Base-by-base conservation (phyloP, 2,329 filamentous ascomycete genomes). In the Rhynchosporium secalis region DNA sequence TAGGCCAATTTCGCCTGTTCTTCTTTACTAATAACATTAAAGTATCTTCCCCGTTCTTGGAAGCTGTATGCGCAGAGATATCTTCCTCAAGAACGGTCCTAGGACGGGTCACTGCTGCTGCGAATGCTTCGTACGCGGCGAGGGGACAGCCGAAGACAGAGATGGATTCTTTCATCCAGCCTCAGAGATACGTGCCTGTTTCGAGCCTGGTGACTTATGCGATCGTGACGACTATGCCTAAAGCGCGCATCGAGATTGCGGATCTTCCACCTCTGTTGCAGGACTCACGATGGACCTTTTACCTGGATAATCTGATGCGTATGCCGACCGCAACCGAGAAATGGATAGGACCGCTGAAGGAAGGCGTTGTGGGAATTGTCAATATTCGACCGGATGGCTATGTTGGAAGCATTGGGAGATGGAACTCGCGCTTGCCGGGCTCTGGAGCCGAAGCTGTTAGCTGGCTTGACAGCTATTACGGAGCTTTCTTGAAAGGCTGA, bases 1-100 rank as follows among this genome's bases (percentile, higher is more conserved):
- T 92, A 5, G 87, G 89, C 31, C 90, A 93, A 71, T 93, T 92
- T 78, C 83, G 88, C 55, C 83, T 92, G 51, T 92, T 90, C 73
- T 81, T 92, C 64, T 82, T 93, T 64, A 83, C 86, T 64, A 85
- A 83, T 70, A 81, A 90, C 69, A 78, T 91, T 2, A 78, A 80
- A 60, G 74, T 79, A 38, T 80, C 81, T 3, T 77, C 77, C 59
- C 76, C 77, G 0, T 90, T 90, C 74, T 77, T 92, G 29, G 77
- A 82, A 6, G 79, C 78, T 0, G 80, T 91, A 46, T 88, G 83
- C 68, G 76, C 79, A 31, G 76, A 81, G 9, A 78, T 90, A 56
- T 78, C 80, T 1, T 77, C 80, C 1, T 72, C 74, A 33, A 75
- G 76, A 5, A 85, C 83, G 0, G 80, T 89, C 47, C 78, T 90